Conservation (phyloP, 129 eudicot species). For the Flaveria trinervia region DNA sequence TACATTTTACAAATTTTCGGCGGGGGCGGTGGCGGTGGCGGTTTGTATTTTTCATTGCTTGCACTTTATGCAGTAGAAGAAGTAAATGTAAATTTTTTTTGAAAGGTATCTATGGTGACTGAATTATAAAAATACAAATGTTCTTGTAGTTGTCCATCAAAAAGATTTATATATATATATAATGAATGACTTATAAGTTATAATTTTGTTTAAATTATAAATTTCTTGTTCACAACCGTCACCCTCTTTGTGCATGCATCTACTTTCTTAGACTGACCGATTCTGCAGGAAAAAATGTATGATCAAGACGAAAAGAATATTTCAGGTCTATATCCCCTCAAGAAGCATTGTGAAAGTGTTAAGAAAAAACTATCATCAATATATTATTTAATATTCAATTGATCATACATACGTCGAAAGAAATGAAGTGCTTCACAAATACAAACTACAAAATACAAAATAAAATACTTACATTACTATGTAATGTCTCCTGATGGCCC, state of each 20-base stretch:
- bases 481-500: constrained; percentile 9
- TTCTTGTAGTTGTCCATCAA: too few relatives aligned
- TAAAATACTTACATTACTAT: background rate
- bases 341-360: background rate
- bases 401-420: background rate
- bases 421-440: background rate
- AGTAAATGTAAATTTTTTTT: too few relatives aligned
- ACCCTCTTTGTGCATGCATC: background rate
- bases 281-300: background rate
- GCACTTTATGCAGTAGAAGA: too few relatives aligned
- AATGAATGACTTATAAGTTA: too few relatives aligned
- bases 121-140: too few relatives aligned
- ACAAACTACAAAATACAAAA: background rate
- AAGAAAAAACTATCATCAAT: background rate
- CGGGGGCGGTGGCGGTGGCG: too few relatives aligned
- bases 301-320: background rate
- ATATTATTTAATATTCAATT: background rate
- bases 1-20: too few relatives aligned
- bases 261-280: background rate
- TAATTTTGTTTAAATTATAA: too few relatives aligned
- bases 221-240: background rate
- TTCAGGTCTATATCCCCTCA: background rate
- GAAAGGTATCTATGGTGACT: too few relatives aligned
- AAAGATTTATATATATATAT: too few relatives aligned
- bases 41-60: too few relatives aligned